Base-by-base conservation (phyloP, 2,329 filamentous ascomycete species). In the Tolypocladium cylindrosporum region DNA sequence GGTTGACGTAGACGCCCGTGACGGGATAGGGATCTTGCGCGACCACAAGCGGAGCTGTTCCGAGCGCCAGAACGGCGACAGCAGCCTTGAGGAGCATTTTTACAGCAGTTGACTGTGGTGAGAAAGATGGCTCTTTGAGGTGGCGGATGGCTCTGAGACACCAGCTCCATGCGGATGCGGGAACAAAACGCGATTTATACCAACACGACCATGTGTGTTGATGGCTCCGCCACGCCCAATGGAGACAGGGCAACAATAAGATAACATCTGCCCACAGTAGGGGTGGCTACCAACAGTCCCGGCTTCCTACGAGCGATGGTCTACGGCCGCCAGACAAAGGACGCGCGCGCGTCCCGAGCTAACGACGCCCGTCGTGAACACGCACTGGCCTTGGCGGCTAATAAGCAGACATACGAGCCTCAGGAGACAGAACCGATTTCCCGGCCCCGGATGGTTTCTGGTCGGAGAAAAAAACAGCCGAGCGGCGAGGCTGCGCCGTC, bases 61-160 rank as follows among this genome's bases (percentile, higher is more conserved):
- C 57, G 31, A 58, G 48, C 39, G 45, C 39, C 48, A 57, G 14
- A 0, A 42, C 5, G 45, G 55, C 45, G 45, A 51, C 60, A 64
- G 70, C 31, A 21, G 31, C 48, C 19, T 52, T 3, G 48, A 52
- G 31, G n/a, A 36, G 48, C 48, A 52, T 52, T 36, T 52, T 37
- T 19, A 19, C 48, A 2, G 31, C 7, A 21, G n/a, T 2, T 36
- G 19, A 13, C 16, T 13, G 16, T 51, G 31, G 45, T 51, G 48
- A n/a, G 31, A 51, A 14, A n/a, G 48, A 51, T n/a, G 31, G 31
- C 7, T 51, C 13, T 21, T 21, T 4, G 7, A 27, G 27, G 31
- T 21, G 31, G 48, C 16, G 48, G 48, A 13, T 1, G 16, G 9
- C 48, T 36, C 27, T 36, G 31, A 36, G 48, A 51, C 31, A 21